phyloP scores from a whole-genome alignment of 179 eudicot species.

The Heliamphora pulchella region DNA sequence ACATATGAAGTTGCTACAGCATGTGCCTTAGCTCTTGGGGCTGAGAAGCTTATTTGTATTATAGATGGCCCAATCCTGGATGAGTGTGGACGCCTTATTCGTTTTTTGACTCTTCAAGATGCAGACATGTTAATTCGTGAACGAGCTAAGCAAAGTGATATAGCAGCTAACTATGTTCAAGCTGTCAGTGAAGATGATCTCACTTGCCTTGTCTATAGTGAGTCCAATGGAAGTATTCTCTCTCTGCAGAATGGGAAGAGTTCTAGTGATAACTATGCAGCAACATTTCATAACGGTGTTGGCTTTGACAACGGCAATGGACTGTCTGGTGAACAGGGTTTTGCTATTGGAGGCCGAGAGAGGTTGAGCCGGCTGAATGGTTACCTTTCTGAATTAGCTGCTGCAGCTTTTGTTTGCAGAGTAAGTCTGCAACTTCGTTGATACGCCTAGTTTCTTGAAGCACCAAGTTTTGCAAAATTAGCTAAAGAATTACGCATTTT shows the following conservation, averaged over 20 bases:
- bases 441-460: not conserved
- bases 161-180: slow-evolving; percentile 89
- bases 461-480: not conserved
- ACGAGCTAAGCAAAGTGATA: slow-evolving; percentile 90
- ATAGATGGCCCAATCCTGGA: slow-evolving; percentile 90
- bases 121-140: slow-evolving; percentile 79
- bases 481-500: not conserved
- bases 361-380: slow-evolving; percentile 69
- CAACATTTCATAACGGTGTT: slow-evolving; percentile 86
- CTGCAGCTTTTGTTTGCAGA: slow-evolving; percentile 98
- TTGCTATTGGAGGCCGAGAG: slow-evolving; percentile 96
- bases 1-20: slow-evolving; percentile 98
- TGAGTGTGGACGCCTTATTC: slow-evolving; percentile 69
- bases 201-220: slow-evolving; percentile 28
- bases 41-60: slow-evolving; percentile 90
- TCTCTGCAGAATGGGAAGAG: slow-evolving; percentile 37
- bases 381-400: slow-evolving; percentile 93
- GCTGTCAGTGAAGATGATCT: slow-evolving; percentile 68
- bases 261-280: slow-evolving; percentile 23
- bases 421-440: slow-evolving; percentile 37
- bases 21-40: slow-evolving; percentile 88
- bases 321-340: slow-evolving; percentile 76
- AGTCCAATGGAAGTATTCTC: slow-evolving; percentile 32
- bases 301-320: slow-evolving; percentile 88
- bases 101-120: slow-evolving; percentile 77